Conservation (phyloP, 192 early-diverging fungal species). For the Coemansia reversa region DNA sequence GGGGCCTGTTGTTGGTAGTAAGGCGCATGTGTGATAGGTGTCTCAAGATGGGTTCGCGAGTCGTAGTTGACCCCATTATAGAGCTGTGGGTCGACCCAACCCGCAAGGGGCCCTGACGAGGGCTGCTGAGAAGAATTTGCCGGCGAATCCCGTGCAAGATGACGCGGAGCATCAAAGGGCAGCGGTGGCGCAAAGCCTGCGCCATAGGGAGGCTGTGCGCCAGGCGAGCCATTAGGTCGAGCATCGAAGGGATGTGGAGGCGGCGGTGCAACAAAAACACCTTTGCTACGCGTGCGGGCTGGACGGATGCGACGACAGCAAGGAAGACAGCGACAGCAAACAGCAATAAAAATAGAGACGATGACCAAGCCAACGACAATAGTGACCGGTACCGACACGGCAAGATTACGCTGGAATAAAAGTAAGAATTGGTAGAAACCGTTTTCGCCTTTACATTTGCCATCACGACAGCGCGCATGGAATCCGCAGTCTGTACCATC, state of each 20-base stretch:
- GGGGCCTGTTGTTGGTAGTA: neutral
- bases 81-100: neutral
- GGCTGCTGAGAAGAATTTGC: neutral
- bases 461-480: constrained; percentile 55
- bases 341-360: constrained; percentile 21
- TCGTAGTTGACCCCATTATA: neutral
- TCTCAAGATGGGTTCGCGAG: constrained; percentile 5
- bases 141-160: neutral
- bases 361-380: constrained; percentile 42
- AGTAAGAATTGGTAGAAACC: constrained; percentile 55
- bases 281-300: neutral
- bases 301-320: constrained; percentile 36
- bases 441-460: constrained; percentile 62
- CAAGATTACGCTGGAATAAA: constrained; percentile 55
- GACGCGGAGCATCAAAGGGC: neutral
- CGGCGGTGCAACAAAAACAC: neutral
- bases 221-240: neutral
- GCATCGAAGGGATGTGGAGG: neutral
- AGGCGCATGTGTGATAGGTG: constrained; percentile 3
- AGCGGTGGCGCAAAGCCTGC: neutral
- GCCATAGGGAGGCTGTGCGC: neutral
- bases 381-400: constrained; percentile 55
- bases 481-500: constrained; percentile 72
- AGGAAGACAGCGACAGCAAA: constrained; percentile 50
- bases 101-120: neutral